A percentile compares a stretch with the other conserved stretches of the same genome.
Conservation (phyloP, 768 basidiomycete genomes). For the Suillus subluteus region DNA sequence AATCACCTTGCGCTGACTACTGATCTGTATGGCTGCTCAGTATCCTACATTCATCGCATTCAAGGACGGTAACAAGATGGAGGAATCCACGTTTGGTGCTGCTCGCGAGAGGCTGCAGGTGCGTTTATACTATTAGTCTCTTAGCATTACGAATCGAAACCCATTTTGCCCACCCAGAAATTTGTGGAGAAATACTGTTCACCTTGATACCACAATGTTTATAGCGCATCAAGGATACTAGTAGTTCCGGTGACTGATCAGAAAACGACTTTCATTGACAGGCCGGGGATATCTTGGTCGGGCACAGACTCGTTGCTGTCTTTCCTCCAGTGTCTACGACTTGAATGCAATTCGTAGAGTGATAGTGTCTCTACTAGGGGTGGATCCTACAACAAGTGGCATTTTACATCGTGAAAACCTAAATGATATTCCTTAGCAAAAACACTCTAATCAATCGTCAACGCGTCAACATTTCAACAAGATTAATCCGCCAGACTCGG, state of each 20-base stretch:
- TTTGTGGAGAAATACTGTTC: slow-evolving; percentile 7
- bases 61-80: slow-evolving; percentile 9
- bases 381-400: not conserved
- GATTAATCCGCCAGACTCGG: too few relatives aligned
- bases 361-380: not conserved
- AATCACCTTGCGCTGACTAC: not conserved
- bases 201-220: not conserved
- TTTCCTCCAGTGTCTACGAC: not conserved
- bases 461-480: too few relatives aligned
- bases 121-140: not conserved
- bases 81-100: slow-evolving; percentile 5
- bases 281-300: not conserved
- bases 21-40: not conserved
- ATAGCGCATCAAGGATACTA: not conserved
- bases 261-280: not conserved
- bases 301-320: not conserved
- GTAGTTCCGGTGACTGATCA: not conserved
- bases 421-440: too few relatives aligned
- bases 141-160: not conserved
- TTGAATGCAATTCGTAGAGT: not conserved
- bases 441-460: too few relatives aligned
- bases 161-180: not conserved
- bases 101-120: slow-evolving; percentile 5
- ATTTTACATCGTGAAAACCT: too few relatives aligned
- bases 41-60: slow-evolving; percentile 13